These are phyloP conservation scores for Phaeosphaeria sp. DNA, from an alignment of 2,329 filamentous ascomycete genomes.

Conservation along the genomic window DNA sequence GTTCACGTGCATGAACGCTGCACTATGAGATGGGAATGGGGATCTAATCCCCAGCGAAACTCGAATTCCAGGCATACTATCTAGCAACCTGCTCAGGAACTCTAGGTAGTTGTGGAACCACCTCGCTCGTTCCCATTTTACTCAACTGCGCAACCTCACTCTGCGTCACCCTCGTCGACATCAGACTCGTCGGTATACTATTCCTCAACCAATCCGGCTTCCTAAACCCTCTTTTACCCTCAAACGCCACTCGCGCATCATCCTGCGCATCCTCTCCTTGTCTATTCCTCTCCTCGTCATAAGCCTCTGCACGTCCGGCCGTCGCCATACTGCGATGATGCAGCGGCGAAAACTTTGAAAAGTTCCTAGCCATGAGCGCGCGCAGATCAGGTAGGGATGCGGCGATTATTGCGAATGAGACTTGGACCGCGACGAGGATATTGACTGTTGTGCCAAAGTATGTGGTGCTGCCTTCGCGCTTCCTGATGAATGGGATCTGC, in stretches of 20 bases:
- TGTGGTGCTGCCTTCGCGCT: conserved; percentile 18
- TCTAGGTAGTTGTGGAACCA: not conserved
- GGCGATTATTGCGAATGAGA: conserved; percentile 32
- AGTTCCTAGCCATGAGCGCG: conserved; percentile 26
- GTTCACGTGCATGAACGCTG: not conserved
- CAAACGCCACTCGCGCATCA: conserved; percentile 5
- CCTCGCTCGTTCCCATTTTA: not conserved
- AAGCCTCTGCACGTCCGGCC: not conserved
- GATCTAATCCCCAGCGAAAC: not conserved
- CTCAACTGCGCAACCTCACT: conserved; percentile 6
- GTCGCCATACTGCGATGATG: conserved; percentile 28
- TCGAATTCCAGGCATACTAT: not conserved
- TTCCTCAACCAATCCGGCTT: conserved; percentile 32
- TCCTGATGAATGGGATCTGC: conserved; percentile 36
- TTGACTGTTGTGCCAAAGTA: conserved; percentile 38
- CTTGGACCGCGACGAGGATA: conserved; percentile 33
- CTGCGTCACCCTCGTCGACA: conserved; percentile 23
- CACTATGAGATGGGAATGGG: not conserved
- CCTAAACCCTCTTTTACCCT: conserved; percentile 9
- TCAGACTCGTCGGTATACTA: conserved; percentile 24
- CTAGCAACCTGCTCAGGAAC: not conserved
- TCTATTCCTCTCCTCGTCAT: conserved; percentile 8
- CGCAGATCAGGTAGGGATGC: conserved; percentile 35
- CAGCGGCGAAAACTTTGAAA: conserved; percentile 28
- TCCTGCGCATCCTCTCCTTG: not conserved